A percentile compares a stretch with the other conserved stretches of the same genome.
Conservation (phyloP, 768 basidiomycete genomes). For the Phylloporus rhodoxanthus region DNA sequence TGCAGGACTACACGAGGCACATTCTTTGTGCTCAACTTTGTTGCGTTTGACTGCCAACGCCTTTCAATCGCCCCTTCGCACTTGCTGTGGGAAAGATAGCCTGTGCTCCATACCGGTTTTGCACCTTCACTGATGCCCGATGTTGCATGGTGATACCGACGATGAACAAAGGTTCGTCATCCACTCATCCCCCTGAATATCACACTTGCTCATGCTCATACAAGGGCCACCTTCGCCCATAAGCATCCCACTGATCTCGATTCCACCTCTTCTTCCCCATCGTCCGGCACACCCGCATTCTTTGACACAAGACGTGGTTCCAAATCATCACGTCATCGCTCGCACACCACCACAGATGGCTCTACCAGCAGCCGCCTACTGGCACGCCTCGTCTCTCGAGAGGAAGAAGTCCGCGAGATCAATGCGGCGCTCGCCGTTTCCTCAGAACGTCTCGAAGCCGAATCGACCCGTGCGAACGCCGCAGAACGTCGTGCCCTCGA, state of each 20-base stretch:
- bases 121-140: conserved; percentile 16
- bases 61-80: neutral
- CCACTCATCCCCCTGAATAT: neutral
- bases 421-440: conserved; percentile 23
- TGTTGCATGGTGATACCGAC: conserved; percentile 26
- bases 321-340: conserved; percentile 26
- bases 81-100: conserved; percentile 1
- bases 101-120: neutral
- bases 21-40: conserved; percentile 5
- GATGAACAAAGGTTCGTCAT: conserved; percentile 17
- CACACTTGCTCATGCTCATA: conserved; percentile 1
- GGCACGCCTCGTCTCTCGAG: conserved; percentile 24
- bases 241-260: conserved; percentile 29
- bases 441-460: conserved; percentile 34
- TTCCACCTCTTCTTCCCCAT: conserved; percentile 25
- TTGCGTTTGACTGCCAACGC: neutral
- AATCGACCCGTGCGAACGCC: conserved; percentile 38
- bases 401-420: conserved; percentile 30
- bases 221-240: conserved; percentile 23
- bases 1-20: conserved; percentile 27
- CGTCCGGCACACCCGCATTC: conserved; percentile 16
- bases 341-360: conserved; percentile 22
- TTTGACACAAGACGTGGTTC: conserved; percentile 17
- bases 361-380: conserved; percentile 29
- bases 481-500: conserved; percentile 46